phyloP scores from a whole-genome alignment of 2,329 filamentous ascomycete genomes.

The Talaromyces atroroseus region DNA sequence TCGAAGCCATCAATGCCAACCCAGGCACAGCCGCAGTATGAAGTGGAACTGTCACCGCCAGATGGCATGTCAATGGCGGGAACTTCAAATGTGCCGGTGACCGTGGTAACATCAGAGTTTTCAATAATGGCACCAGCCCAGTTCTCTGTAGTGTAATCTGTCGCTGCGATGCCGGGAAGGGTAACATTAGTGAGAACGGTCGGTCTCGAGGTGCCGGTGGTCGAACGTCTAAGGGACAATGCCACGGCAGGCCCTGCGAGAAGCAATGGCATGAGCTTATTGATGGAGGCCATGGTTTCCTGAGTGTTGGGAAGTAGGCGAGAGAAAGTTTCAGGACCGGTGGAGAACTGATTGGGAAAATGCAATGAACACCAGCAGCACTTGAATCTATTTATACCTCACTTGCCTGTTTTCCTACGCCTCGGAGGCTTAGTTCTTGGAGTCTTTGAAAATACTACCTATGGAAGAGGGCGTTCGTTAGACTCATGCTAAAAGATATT shows the following conservation, averaged over 20 bases:
- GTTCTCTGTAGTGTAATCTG: slow-evolving; percentile 5
- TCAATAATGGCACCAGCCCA: slow-evolving; percentile 11
- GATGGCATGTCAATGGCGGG: slow-evolving; percentile 5
- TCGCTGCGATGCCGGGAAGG: slow-evolving; percentile 1
- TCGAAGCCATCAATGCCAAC: slow-evolving; percentile 9
- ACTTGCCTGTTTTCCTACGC: no score
- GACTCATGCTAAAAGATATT: no score
- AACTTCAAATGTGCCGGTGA: slow-evolving; percentile 6
- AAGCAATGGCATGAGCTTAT: slow-evolving; percentile 5
- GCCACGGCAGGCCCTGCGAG: slow-evolving; percentile 4
- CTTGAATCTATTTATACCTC: no score
- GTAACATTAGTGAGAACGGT: slow-evolving; percentile 6
- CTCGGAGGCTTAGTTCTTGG: no score
- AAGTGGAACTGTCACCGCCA: slow-evolving; percentile 3
- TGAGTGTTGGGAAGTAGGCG: neutral
- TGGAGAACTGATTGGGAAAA: no score
- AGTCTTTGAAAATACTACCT: neutral
- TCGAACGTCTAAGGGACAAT: neutral
- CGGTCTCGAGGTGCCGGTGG: slow-evolving; percentile 2
- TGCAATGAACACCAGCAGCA: no score
- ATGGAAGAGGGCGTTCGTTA: neutral
- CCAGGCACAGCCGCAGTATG: slow-evolving; percentile 11
- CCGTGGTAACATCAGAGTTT: slow-evolving; percentile 7
- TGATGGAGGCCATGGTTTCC: slow-evolving; percentile 4
- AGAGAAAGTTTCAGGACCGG: no score